Percentiles rank a stretch among this genome's conserved stretches.
phyloP scores from a whole-genome alignment of 2,329 filamentous ascomycete species.

The Acrocalymma vagum region DNA sequence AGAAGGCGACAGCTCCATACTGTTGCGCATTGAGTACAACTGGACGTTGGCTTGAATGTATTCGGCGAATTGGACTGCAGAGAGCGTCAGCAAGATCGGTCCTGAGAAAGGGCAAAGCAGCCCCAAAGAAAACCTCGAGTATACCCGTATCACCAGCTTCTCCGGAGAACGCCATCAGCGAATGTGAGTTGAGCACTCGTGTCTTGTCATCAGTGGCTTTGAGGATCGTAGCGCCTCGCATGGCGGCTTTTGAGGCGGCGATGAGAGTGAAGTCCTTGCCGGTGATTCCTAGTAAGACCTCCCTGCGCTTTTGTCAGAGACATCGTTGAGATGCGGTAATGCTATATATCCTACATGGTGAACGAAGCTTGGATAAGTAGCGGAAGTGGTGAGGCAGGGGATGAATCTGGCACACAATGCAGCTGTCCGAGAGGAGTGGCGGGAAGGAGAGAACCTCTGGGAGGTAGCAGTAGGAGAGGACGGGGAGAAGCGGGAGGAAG shows the following conservation, averaged over 20 bases:
- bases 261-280: slow-evolving; percentile 99
- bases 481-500: no score
- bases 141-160: slow-evolving; percentile 94
- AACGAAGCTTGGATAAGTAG: slow-evolving; percentile 19
- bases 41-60: slow-evolving; percentile 99
- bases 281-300: slow-evolving; percentile 96
- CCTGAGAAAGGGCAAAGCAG: no score
- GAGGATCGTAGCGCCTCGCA: slow-evolving; percentile 95
- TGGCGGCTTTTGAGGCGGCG: slow-evolving; percentile 95
- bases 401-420: no score
- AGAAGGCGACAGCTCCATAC: slow-evolving; percentile 86
- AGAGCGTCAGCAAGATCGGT: slow-evolving; percentile 13
- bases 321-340: not conserved
- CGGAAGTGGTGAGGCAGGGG: no score
- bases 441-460: no score
- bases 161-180: slow-evolving; percentile 92
- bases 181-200: slow-evolving; percentile 88
- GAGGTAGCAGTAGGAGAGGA: no score
- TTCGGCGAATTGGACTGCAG: slow-evolving; percentile 94
- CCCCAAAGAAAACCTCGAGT: no score
- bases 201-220: slow-evolving; percentile 98
- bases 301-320: slow-evolving; percentile 67
- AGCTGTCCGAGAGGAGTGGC: no score
- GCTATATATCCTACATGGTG: slow-evolving; percentile 39
- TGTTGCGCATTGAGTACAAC: slow-evolving; percentile 98